Conservation (phyloP, 495 filamentous ascomycete genomes). For the Aspergillus heteromorphus region DNA sequence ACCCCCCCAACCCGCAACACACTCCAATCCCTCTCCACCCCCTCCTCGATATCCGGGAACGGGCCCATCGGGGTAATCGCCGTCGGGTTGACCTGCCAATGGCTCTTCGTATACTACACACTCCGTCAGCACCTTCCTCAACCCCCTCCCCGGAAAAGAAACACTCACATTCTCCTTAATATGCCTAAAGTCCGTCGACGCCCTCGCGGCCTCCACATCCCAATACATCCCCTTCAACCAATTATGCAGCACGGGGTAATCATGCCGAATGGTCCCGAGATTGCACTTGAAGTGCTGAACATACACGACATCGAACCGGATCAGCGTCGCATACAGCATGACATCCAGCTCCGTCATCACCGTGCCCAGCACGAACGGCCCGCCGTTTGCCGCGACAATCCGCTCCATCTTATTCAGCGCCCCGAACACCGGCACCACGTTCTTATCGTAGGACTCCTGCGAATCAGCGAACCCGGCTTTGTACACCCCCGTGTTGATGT, state of each 20-base stretch:
- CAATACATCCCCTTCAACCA: conserved; percentile 51
- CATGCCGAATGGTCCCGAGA: conserved; percentile 46
- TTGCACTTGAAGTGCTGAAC: conserved; percentile 57
- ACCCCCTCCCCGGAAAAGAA: neutral
- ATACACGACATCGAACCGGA: conserved; percentile 49
- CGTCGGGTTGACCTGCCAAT: conserved; percentile 54
- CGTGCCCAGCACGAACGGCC: conserved; percentile 43
- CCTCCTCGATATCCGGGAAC: conserved; percentile 53
- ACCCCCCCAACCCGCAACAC: conserved; percentile 27
- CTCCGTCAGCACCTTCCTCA: neutral
- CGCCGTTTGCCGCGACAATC: conserved; percentile 35
- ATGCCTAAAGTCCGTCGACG: conserved; percentile 53
- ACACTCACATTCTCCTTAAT: conserved; percentile 53
- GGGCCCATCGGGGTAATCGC: conserved; percentile 63
- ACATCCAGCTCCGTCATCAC: conserved; percentile 49
- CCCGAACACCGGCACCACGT: conserved; percentile 40
- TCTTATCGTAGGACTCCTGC: conserved; percentile 43
- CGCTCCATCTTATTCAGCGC: conserved; percentile 49
- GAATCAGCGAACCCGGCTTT: conserved; percentile 48
- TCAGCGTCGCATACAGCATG: conserved; percentile 42
- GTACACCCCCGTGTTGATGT: conserved; percentile 50
- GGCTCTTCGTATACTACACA: conserved; percentile 48
- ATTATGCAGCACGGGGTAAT: conserved; percentile 46
- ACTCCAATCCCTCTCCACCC: conserved; percentile 34
- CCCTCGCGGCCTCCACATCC: conserved; percentile 42